Conservation (phyloP, 2,329 filamentous ascomycete species). For the Grosmannia huntii region DNA sequence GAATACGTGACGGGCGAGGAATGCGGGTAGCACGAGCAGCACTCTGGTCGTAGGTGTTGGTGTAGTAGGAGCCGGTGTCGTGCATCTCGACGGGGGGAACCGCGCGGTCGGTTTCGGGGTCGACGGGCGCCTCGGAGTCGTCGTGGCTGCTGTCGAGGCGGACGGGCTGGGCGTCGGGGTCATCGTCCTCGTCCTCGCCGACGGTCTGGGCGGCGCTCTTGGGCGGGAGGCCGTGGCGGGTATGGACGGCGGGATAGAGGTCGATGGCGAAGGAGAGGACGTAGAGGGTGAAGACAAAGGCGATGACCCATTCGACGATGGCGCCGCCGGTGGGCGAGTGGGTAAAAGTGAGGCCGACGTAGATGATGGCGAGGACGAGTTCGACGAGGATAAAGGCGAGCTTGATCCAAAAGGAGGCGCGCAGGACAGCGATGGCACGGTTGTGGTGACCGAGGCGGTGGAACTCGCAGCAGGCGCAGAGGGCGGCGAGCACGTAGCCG, state of each 20-base stretch:
- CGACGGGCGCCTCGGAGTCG: not conserved
- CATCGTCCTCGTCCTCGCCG: not conserved
- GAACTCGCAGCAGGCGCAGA: slow-evolving; percentile 86
- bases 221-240: slow-evolving; percentile 26
- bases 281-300: slow-evolving; percentile 81
- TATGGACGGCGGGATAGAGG: slow-evolving; percentile 63
- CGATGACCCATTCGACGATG: slow-evolving; percentile 65
- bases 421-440: slow-evolving; percentile 60
- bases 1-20: not conserved
- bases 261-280: slow-evolving; percentile 79
- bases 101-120: not conserved
- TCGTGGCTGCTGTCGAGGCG: no score
- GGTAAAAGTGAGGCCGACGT: slow-evolving; percentile 44
- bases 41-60: slow-evolving; percentile 9
- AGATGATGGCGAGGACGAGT: slow-evolving; percentile 58
- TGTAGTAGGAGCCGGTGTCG: not conserved
- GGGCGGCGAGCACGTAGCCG: slow-evolving; percentile 73
- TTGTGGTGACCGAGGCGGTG: slow-evolving; percentile 72
- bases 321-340: slow-evolving; percentile 53
- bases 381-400: slow-evolving; percentile 73
- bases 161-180: not conserved
- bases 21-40: slow-evolving; percentile 8
- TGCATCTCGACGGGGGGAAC: not conserved
- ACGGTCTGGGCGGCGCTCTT: slow-evolving; percentile 1
- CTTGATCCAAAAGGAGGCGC: slow-evolving; percentile 78